Evolutionary conservation across 1,139 yeast genomes (phyloP), one percentile per base, ranked within the genome.

Genomic region (Yarrowia galli): DNA sequence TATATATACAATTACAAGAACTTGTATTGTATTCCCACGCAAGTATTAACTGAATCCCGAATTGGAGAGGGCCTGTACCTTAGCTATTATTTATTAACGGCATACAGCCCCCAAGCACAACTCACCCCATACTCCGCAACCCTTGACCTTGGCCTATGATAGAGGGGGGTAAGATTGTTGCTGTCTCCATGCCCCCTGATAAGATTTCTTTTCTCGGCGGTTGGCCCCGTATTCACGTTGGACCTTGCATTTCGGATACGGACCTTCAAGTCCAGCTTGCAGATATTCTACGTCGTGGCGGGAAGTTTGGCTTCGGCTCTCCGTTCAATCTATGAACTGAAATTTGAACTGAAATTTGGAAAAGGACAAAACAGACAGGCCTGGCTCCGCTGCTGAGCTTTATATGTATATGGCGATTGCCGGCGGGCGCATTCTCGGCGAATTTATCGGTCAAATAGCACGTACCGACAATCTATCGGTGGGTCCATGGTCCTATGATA

Each of bases 401-500:
- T 53, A 36, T 53, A 20, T 53, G 43, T 53, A 53, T 53, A 32
- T 32, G 25, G 40, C 20, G 54, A 18, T 23, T 32, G 20, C n/a
- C 38, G 18, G 28, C 42, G 45, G 45, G 38, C 23, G 60, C 45
- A 16, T n/a, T 28, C 15, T 53, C 60, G 60, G 60, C 15, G 45
- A 23, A 36, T 36, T 36, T 22, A 16, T 53, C 60, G 60, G 60
- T 12, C 18, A 53, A 53, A 53, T 22, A 53, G 45, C 20, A 16
- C 23, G 20, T 28, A 22, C 4, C 18, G 7, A 10, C 22, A 53
- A 32, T 28, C 20, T 53, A 53, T 53, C 45, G 22, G 60, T 53
- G 60, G 60, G 60, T 53, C 60, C 60, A 10, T 35, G 40, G 56
- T 32, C n/a, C 13, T 32, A 49, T 49, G 22, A 48, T 49, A 16